These are phyloP conservation scores for Cyclanthera cordifolia DNA, from an alignment of 306 rosid species.

Conservation along the genomic window DNA sequence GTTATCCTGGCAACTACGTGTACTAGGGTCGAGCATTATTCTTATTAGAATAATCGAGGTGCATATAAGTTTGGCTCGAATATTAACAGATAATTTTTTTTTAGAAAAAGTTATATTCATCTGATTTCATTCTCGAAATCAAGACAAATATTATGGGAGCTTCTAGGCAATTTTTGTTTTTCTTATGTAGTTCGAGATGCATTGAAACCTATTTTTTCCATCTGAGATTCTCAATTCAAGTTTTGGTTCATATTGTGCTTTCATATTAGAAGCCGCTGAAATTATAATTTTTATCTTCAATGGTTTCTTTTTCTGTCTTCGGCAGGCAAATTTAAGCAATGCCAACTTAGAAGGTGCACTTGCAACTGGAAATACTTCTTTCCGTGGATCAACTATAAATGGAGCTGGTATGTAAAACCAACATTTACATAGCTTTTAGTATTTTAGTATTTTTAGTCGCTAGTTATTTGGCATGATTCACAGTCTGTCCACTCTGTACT, in stretches of 20 bases:
- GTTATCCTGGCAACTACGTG: too few species aligned
- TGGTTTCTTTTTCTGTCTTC: conserved; percentile 14
- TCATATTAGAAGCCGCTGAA: too few species aligned
- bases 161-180: too few species aligned
- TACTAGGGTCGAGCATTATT: too few species aligned
- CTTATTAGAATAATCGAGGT: too few species aligned
- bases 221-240: not conserved
- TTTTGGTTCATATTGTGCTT: not conserved
- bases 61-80: too few species aligned
- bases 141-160: not conserved
- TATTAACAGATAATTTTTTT: too few species aligned
- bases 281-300: not conserved
- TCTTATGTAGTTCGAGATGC: not conserved
- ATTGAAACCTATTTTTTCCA: not conserved
- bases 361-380: conserved; percentile 80
- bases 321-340: conserved; percentile 77
- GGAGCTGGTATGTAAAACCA: conserved; percentile 60
- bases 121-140: not conserved
- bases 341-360: conserved; percentile 96
- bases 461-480: not conserved
- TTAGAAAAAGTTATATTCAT: not conserved
- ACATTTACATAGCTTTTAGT: not conserved
- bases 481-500: too few species aligned
- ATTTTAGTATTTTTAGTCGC: too few species aligned
- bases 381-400: conserved; percentile 59